These are phyloP conservation scores for Malus hybrid DNA, from an alignment of 331 rosid species.

Conservation along the genomic window DNA sequence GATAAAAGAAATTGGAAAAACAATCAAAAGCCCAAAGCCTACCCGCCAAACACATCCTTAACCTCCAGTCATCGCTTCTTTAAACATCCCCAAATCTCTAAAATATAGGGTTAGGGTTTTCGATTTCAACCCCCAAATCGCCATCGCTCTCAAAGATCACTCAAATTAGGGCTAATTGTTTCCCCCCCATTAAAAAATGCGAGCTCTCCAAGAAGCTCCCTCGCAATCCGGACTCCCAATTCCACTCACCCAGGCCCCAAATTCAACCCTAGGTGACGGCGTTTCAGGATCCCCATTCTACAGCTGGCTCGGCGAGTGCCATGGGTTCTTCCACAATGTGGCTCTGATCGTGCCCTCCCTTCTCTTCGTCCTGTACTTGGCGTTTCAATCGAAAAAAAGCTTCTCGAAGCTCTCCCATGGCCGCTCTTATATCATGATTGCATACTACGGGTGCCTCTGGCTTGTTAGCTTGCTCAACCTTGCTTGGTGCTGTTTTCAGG, in stretches of 20 bases:
- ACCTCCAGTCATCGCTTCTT: not conserved
- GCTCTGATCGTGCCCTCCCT: conserved; percentile 31
- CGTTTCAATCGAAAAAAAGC: conserved; percentile 40
- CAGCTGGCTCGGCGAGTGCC: conserved; percentile 60
- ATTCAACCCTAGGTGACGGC: conserved; percentile 10
- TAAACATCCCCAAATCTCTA: not conserved
- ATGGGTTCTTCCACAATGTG: conserved; percentile 48
- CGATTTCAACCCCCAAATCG: not conserved
- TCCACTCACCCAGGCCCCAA: conserved; percentile 19
- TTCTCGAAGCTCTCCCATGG: conserved; percentile 41
- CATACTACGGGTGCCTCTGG: conserved; percentile 48
- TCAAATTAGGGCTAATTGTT: not conserved
- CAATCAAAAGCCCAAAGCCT: not conserved
- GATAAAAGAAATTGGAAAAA: no score
- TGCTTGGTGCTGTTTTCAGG: conserved; percentile 84
- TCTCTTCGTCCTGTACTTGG: conserved; percentile 38
- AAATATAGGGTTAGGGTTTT: conserved; percentile 18
- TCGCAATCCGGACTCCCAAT: conserved; percentile 31
- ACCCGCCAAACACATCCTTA: not conserved
- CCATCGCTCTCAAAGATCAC: not conserved
- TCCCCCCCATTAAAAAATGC: conserved; percentile 14
- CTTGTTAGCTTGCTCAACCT: conserved; percentile 50
- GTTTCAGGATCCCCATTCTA: conserved; percentile 24
- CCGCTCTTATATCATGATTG: conserved; percentile 45
- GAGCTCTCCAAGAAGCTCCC: conserved; percentile 20